Evolutionary conservation across 23 red algal species (phyloP).

Genomic region (Cyanidium caldarium): DNA sequence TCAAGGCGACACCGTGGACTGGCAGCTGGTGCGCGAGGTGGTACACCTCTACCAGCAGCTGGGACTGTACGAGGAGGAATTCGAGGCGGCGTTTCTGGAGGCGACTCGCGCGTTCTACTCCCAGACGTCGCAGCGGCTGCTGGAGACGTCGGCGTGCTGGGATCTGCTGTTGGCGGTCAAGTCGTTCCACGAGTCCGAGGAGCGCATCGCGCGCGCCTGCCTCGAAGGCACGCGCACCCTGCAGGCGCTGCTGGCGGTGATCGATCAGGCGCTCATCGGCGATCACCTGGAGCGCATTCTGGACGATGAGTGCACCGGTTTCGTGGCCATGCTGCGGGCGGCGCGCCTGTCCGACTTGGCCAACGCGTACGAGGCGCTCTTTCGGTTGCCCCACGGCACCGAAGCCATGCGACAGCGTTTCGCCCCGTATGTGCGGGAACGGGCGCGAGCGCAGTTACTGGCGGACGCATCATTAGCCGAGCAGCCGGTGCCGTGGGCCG

Average conservation of each 20-base stretch:
- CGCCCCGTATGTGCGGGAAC: neutral
- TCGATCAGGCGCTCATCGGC: constrained; percentile 37
- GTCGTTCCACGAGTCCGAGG: constrained; percentile 42
- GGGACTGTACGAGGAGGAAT: constrained; percentile 53
- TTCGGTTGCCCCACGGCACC: neutral
- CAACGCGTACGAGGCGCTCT: neutral
- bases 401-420: neutral
- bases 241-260: constrained; percentile 24
- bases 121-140: constrained; percentile 25
- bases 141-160: constrained; percentile 41
- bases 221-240: constrained; percentile 22
- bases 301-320: neutral
- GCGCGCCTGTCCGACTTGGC: neutral
- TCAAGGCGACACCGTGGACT: constrained; percentile 39
- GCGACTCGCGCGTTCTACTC: constrained; percentile 67
- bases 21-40: constrained; percentile 29
- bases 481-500: neutral
- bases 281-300: constrained; percentile 42
- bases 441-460: neutral
- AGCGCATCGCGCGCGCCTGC: constrained; percentile 20
- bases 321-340: neutral
- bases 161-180: constrained; percentile 45
- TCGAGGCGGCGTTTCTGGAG: constrained; percentile 73
- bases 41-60: constrained; percentile 56
- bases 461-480: neutral